A percentile compares a stretch with the other conserved stretches of the same genome.
These are phyloP conservation scores for Cudoniella acicularis DNA, from an alignment of 495 filamentous ascomycete genomes.

Conservation along the genomic window DNA sequence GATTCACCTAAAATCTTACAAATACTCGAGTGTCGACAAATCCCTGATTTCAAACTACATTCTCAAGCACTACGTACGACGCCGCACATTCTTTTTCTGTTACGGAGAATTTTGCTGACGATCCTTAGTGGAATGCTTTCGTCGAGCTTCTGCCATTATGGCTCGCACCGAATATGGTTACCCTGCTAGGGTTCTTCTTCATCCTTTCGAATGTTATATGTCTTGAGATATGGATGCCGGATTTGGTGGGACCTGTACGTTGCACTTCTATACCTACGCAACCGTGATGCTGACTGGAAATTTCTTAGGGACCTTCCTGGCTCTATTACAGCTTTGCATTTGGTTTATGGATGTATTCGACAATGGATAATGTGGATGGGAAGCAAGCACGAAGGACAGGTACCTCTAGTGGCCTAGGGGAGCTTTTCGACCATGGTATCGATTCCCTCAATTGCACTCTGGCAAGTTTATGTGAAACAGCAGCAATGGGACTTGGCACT, in stretches of 20 bases:
- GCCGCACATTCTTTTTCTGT: background rate
- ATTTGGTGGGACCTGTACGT: constrained; percentile 84
- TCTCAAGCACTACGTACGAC: constrained; percentile 84
- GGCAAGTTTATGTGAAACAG: constrained; percentile 81
- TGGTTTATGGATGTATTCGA: constrained; percentile 96
- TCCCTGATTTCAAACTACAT: constrained; percentile 93
- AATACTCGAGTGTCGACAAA: constrained; percentile 95
- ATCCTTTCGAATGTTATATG: constrained; percentile 83
- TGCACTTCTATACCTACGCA: background rate
- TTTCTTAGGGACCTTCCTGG: constrained; percentile 73
- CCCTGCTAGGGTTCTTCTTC: constrained; percentile 90
- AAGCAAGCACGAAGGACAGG: constrained; percentile 95
- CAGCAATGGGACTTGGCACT: constrained; percentile 84
- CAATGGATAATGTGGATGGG: constrained; percentile 97
- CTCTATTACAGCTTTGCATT: constrained; percentile 92
- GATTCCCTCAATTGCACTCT: constrained; percentile 96
- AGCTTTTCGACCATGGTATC: constrained; percentile 98
- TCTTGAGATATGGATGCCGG: constrained; percentile 80
- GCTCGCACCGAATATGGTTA: constrained; percentile 97
- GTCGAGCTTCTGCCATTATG: constrained; percentile 90
- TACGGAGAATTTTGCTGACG: constrained; percentile 23
- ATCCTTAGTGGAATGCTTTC: constrained; percentile 87
- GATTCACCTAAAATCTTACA: constrained; percentile 87
- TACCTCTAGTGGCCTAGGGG: constrained; percentile 89
- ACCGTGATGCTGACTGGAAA: background rate